Evolutionary conservation across 2,329 filamentous ascomycete genomes (phyloP).

Genomic region (Scedosporium apiospermum): DNA sequence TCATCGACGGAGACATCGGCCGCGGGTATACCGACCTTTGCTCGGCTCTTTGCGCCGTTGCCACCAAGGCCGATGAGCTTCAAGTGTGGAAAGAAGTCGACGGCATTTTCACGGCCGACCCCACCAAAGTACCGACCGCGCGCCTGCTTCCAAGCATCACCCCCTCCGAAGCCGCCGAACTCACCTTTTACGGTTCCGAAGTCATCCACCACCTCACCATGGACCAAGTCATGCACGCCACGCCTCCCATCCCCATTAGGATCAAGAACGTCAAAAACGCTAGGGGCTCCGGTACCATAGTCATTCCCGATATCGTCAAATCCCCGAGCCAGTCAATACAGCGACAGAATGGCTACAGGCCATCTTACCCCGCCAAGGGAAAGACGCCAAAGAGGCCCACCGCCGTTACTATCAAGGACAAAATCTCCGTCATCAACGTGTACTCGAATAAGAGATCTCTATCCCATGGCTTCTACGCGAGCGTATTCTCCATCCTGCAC

Average conservation of each 20-base stretch:
- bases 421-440: slow-evolving; percentile 94
- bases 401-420: slow-evolving; percentile 93
- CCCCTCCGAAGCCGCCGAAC: slow-evolving; percentile 85
- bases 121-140: slow-evolving; percentile 88
- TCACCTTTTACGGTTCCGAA: slow-evolving; percentile 91
- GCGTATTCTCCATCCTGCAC: slow-evolving; percentile 87
- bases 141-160: slow-evolving; percentile 80
- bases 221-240: slow-evolving; percentile 86
- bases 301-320: slow-evolving; percentile 62
- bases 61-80: slow-evolving; percentile 75
- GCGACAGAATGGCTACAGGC: slow-evolving; percentile 45
- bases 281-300: slow-evolving; percentile 66
- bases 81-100: slow-evolving; percentile 99
- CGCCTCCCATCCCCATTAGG: slow-evolving; percentile 69
- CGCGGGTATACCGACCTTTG: slow-evolving; percentile 96
- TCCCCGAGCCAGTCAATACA: slow-evolving; percentile 33
- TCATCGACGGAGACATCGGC: slow-evolving; percentile 81
- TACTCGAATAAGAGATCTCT: slow-evolving; percentile 96
- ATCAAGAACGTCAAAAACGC: slow-evolving; percentile 93
- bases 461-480: slow-evolving; percentile 90
- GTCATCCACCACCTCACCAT: slow-evolving; percentile 99
- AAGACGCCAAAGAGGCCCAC: slow-evolving; percentile 63
- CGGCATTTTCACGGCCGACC: slow-evolving; percentile 79
- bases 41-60: slow-evolving; percentile 83
- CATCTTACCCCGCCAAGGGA: slow-evolving; percentile 33